Base-by-base conservation (phyloP, 306 rosid species). In the Sicyos baderoa region DNA sequence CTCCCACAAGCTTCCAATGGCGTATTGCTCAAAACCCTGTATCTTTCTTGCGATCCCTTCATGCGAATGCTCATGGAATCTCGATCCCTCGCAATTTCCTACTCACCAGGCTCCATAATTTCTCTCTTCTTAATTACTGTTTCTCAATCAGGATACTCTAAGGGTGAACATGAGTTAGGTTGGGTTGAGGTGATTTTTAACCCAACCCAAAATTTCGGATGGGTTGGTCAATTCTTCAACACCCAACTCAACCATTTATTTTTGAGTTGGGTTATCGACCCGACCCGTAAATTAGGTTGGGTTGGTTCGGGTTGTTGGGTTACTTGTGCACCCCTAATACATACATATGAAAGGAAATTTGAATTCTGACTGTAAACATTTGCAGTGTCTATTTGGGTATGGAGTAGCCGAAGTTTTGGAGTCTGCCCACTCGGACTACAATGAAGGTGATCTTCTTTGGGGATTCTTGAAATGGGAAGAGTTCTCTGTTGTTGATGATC, bases 381-480 rank as follows among this genome's bases (percentile, higher is more conserved):
- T 71, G 68, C 71, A 85, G 89, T 78, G 79, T 5, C 55, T 85
- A 9, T 37, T 3, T n/a, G 90, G 90, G 45, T 18, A 12, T 49
- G 87, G 89, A 63, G 89, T 86, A 29, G 79, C 81, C 7, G 77
- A 78, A 75, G 86, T 86, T 18, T 15, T 88, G 79, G 87, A 82
- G 45, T 88, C 95, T 52, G 81, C 79, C 45, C 57, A 86, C 79
- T 64, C 89, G 42, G 67, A 75, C 23, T 86, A 79, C 25, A 76
- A 73, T 19, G 68, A 42, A 70, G 91, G 91, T 17, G 91, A 88
- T 40, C 73, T 82, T 0, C 72, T 88, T 54, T 88, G 95, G 91
- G 95, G 95, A 50, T 56, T 50, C 1, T 79, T 86, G 3, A 78
- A 82, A 11, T 88, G 91, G 91, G 96, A 88, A 79, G 85, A 84